Conservation (phyloP, 208 protist species). For the Trypanosoma boissoni region DNA sequence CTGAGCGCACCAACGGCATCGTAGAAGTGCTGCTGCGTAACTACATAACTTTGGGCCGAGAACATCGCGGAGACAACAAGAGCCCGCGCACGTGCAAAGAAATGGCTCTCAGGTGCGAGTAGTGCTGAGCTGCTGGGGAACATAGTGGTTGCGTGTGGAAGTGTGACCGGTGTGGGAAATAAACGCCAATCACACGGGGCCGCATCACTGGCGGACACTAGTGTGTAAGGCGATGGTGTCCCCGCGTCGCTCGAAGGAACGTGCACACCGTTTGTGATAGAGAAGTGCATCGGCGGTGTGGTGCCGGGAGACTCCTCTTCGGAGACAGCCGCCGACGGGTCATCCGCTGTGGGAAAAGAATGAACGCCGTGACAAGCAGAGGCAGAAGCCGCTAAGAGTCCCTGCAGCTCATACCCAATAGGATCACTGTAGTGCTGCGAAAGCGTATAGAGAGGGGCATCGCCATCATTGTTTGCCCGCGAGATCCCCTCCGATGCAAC, state of each 20-base stretch:
- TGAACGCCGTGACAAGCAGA: not conserved
- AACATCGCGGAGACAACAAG: conserved; percentile 26
- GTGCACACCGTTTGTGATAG: not conserved
- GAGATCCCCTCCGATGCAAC: too few relatives aligned
- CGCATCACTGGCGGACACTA: not conserved
- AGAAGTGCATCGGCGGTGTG: not conserved
- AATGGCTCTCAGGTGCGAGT: not conserved
- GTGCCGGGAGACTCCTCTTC: not conserved
- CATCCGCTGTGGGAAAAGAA: not conserved
- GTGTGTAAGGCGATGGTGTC: not conserved
- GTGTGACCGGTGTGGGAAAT: not conserved
- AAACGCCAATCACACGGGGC: not conserved
- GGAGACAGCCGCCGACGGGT: not conserved
- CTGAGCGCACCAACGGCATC: conserved; percentile 40
- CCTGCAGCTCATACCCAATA: not conserved
- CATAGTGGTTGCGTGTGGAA: not conserved
- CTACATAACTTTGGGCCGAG: conserved; percentile 24
- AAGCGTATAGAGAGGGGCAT: too few relatives aligned
- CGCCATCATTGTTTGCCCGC: too few relatives aligned
- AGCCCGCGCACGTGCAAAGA: conserved; percentile 23
- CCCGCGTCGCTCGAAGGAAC: not conserved
- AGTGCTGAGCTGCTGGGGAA: too few relatives aligned
- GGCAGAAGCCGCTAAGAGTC: not conserved
- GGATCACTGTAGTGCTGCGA: not conserved
- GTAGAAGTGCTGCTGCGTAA: conserved; percentile 36